Evolutionary conservation across 163 green algal genomes (phyloP), one percentile per base, ranked within the genome.

Genomic region (Chloroidium sp.): DNA sequence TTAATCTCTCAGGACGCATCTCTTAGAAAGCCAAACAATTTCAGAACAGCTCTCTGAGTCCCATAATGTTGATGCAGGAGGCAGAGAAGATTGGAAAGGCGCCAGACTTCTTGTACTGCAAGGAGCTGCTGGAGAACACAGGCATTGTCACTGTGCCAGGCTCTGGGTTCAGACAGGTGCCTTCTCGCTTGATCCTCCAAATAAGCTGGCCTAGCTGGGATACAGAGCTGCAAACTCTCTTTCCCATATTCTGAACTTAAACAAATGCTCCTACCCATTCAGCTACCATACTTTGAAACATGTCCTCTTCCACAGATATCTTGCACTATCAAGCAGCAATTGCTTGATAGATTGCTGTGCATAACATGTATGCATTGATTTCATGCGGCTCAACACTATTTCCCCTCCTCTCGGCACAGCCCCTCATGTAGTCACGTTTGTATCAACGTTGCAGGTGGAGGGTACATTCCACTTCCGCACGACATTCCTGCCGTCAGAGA

Each of bases 21-120:
- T 36, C 36, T 36, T 36, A 36, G 36, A 36, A 36, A 36, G 36
- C 36, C 36, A 36, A 36, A 36, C 36, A 36, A 36, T 36, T 36
- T 13, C 60, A 12, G n/a, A 36, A 36, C 36, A 36, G 36, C 36
- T 36, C 36, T 36, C 36, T 36, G 36, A 36, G 36, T 36, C 36
- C 36, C 36, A 36, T 36, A 36, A 36, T 36, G 36, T 36, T 36
- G 36, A 36, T 82, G 69, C 72, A 90, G 77, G 95, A 92, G 2
- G 96, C 96, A 69, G 91, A 94, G 85, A 89, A 88, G 60, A 88
- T 89, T 8, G 95, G 96, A 83, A 98, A 98, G 90, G 86, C 93
- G 4, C 87, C 90, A 1, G 96, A 99, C 83, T 94, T 94, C 61
- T 96, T 97, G 85, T 99, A 99, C 90, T 99, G 96, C 92, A 89